These are phyloP conservation scores for Cucumis cinereus DNA, from an alignment of 306 rosid genomes.

Conservation along the genomic window DNA sequence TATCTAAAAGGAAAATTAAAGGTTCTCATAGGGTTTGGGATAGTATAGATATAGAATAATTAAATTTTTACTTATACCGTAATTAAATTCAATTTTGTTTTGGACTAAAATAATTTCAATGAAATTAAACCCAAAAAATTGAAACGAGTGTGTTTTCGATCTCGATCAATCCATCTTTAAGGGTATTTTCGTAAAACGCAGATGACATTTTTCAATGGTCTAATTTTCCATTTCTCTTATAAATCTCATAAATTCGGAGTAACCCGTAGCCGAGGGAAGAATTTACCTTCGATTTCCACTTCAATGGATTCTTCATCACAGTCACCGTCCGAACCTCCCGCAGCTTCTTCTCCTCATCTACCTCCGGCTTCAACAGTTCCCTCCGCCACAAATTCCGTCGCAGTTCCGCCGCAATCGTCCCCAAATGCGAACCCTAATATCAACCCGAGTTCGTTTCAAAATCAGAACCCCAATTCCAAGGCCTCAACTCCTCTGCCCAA, in stretches of 20 bases:
- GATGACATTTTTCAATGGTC: background rate
- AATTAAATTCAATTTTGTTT: too few relatives aligned
- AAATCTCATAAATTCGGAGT: background rate
- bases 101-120: too few relatives aligned
- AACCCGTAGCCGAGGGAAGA: background rate
- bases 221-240: background rate
- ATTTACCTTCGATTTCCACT: background rate
- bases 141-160: background rate
- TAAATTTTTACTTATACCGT: too few relatives aligned
- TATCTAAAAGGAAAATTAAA: too few relatives aligned
- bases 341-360: background rate
- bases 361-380: background rate
- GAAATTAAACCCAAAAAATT: too few relatives aligned
- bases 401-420: constrained; percentile 6
- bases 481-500: constrained; percentile 10
- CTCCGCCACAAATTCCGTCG: constrained; percentile 14
- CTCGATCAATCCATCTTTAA: background rate
- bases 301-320: constrained; percentile 6
- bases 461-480: constrained; percentile 32
- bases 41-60: too few relatives aligned
- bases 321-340: background rate
- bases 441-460: constrained; percentile 1
- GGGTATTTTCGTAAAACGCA: background rate
- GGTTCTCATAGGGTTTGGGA: too few relatives aligned
- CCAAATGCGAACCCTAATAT: constrained; percentile 17